Evolutionary conservation across 805 yeast genomes (phyloP), one percentile per base, ranked within the genome.

Genomic region (Pichia pseudocactophila): DNA sequence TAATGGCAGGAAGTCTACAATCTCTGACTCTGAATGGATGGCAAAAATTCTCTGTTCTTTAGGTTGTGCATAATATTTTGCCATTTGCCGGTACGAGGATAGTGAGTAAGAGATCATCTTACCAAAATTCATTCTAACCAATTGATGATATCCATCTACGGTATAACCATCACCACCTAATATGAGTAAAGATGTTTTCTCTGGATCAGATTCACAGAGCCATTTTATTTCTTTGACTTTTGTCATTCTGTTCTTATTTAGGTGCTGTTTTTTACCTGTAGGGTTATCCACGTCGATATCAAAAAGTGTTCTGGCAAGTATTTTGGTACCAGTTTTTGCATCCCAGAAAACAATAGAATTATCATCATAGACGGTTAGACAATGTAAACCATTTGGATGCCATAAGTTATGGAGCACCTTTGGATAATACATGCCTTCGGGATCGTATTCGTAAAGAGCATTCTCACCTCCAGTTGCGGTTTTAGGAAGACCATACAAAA

Each of bases 321-420:
- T 66, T 35, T 78, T 62, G 13, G 76, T 74, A 0, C 94, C 96
- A 30, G 79, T 79, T 27, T 78, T 71, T 1, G 86, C 82, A 60
- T 92, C 98, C 97, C 97, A 92, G 56, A 92, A 92, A 2, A 78
- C 95, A 30, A 92, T 54, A 0, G 94, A 74, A 41, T 90, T 90
- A 55, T 89, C 96, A 18, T 68, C 78, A 59, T 90, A 94, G 2
- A 78, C 72, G 0, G 96, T 80, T 17, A 84, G 71, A 3, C 86
- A 64, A 56, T 89, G 95, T 36, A 88, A 71, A 0, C 97, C 96
- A 56, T 87, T 87, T 2, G 99, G 98, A 60, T 90, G 97, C 76
- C 85, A 92, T 28, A 76, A 66, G 0, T 95, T 80, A 39, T 78
- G 71, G 4, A 41, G 19, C 7, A 60, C 52, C 9, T 43, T 47